Percentiles rank a stretch among this genome's conserved stretches.
Conservation (phyloP, 805 yeast genomes). For the Saccharomycopsis fermentans region DNA sequence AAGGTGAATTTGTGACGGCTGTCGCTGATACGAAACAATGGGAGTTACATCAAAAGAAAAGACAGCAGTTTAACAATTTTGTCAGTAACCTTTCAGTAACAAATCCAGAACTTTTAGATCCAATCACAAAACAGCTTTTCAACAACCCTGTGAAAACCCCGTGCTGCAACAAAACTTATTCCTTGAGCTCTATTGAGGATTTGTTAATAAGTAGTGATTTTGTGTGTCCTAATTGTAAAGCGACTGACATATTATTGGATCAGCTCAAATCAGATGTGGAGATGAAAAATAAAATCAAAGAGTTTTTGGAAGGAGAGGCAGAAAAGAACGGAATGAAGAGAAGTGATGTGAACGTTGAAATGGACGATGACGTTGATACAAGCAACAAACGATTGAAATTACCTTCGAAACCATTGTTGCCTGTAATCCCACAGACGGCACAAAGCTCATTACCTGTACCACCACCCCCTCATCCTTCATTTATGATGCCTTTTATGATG, state of each 20-base stretch:
- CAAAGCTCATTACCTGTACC: constrained; percentile 5
- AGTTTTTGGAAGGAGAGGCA: constrained; percentile 34
- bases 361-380: not conserved
- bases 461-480: constrained; percentile 5
- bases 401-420: constrained; percentile 16
- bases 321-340: constrained; percentile 26
- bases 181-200: constrained; percentile 55
- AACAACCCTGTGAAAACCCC: constrained; percentile 72
- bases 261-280: constrained; percentile 52
- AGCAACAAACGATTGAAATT: constrained; percentile 3
- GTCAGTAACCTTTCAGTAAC: constrained; percentile 9
- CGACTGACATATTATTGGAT: constrained; percentile 67
- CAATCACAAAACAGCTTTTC: constrained; percentile 54
- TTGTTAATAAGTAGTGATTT: constrained; percentile 72
- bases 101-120: constrained; percentile 60
- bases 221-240: constrained; percentile 79
- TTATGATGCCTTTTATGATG: constrained; percentile 17
- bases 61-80: constrained; percentile 19
- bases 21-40: constrained; percentile 89
- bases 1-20: constrained; percentile 93
- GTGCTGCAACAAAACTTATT: constrained; percentile 55
- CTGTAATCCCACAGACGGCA: not conserved
- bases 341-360: constrained; percentile 5
- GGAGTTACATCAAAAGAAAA: constrained; percentile 73
- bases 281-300: constrained; percentile 43